Percentiles rank a stretch among this genome's conserved stretches.
These are phyloP conservation scores for thale cress (Arabidopsis thaliana) DNA, from an alignment of 345 rosid genomes.

Conservation along the genomic window DNA sequence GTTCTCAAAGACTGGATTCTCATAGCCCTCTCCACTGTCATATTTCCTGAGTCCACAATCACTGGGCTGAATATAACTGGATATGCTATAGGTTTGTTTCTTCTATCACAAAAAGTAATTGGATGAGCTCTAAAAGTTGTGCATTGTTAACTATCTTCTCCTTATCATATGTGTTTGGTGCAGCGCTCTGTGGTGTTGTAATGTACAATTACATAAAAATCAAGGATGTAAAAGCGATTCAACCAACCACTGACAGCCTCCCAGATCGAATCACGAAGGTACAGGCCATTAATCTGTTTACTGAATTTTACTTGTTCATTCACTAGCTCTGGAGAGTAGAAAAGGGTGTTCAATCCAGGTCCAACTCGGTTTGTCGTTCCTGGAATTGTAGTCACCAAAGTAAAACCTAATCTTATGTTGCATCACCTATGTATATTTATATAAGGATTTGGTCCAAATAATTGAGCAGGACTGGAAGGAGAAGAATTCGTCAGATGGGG, in stretches of 20 bases:
- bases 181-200: slow-evolving; percentile 96
- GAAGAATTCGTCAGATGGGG: slow-evolving; percentile 81
- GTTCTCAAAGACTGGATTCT: slow-evolving; percentile 97
- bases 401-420: not conserved
- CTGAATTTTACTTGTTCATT: slow-evolving; percentile 1
- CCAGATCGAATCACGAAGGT: slow-evolving; percentile 90
- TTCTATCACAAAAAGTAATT: not conserved
- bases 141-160: slow-evolving; percentile 21
- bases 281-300: slow-evolving; percentile 23
- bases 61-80: slow-evolving; percentile 91
- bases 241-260: slow-evolving; percentile 63
- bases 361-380: not conserved
- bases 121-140: slow-evolving; percentile 12
- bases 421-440: not conserved
- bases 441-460: slow-evolving; percentile 8
- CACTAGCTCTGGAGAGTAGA: slow-evolving; percentile 13
- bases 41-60: slow-evolving; percentile 92
- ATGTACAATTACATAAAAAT: slow-evolving; percentile 92
- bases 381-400: not conserved
- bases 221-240: slow-evolving; percentile 73
- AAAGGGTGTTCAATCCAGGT: not conserved
- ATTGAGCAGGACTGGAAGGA: slow-evolving; percentile 87
- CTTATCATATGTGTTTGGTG: slow-evolving; percentile 20
- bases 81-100: slow-evolving; percentile 83
- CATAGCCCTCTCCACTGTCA: slow-evolving; percentile 90